Percentiles rank a stretch among this genome's conserved stretches.
These are phyloP conservation scores for Alternaria hordeiaustralica DNA, from an alignment of 2,329 filamentous ascomycete species.

Conservation along the genomic window DNA sequence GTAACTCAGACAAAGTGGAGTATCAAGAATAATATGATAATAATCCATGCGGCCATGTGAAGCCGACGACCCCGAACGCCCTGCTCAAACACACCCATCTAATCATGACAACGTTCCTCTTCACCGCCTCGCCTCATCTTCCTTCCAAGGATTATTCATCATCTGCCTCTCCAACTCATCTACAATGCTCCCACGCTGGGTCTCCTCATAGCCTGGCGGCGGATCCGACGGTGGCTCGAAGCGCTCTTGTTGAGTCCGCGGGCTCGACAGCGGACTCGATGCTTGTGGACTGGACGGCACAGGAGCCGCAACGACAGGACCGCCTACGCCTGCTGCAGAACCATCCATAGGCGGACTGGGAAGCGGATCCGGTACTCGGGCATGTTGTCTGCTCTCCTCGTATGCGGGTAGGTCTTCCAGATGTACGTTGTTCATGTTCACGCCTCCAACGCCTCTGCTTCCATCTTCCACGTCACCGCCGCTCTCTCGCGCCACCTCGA, in stretches of 20 bases:
- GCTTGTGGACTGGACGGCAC: conserved; percentile 28
- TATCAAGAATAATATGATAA: not conserved
- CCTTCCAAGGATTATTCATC: conserved; percentile 29
- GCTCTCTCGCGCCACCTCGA: conserved; percentile 74
- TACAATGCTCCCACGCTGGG: conserved; percentile 79
- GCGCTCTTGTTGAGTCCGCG: conserved; percentile 33
- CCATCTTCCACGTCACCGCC: conserved; percentile 55
- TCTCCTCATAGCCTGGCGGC: conserved; percentile 90
- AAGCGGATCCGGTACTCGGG: conserved; percentile 40
- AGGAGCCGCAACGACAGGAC: conserved; percentile 22
- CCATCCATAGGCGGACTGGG: conserved; percentile 27
- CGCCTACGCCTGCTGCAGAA: conserved; percentile 13
- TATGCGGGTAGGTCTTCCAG: conserved; percentile 90
- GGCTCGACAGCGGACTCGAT: conserved; percentile 41
- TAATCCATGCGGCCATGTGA: conserved; percentile 1
- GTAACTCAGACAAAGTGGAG: not conserved
- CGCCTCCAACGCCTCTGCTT: conserved; percentile 53
- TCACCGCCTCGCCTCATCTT: conserved; percentile 21
- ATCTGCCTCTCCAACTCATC: conserved; percentile 69
- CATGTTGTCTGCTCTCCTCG: conserved; percentile 63
- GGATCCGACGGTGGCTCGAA: conserved; percentile 71
- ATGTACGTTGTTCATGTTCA: conserved; percentile 70
- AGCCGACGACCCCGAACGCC: conserved; percentile 32
- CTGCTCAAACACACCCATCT: conserved; percentile 24
- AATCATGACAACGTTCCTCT: conserved; percentile 4